Evolutionary conservation across 148 eudicot genomes (phyloP).

Genomic region (Pharnaceum exiguum): DNA sequence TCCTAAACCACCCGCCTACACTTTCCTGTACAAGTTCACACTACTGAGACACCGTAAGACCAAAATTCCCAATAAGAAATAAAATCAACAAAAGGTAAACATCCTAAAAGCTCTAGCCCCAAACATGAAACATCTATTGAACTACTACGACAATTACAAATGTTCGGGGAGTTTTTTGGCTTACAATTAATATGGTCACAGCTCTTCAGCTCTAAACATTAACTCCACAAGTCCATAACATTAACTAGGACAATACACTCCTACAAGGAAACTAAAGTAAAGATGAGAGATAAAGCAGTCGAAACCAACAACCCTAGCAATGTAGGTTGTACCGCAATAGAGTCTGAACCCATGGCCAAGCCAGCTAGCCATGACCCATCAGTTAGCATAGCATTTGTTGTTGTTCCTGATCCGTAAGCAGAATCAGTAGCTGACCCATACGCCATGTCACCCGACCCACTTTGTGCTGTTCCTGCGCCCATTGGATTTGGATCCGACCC

Average conservation of each 20-base stretch:
- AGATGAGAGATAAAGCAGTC: conserved; percentile 11
- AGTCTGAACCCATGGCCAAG: conserved; percentile 80
- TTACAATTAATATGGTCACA: too few species aligned
- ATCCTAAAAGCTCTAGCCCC: conserved; percentile 7
- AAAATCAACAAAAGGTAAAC: neutral
- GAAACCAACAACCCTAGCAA: neutral
- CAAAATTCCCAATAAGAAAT: neutral
- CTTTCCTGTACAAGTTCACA: conserved; percentile 24
- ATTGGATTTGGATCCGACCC: conserved; percentile 18
- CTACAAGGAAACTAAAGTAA: conserved; percentile 25
- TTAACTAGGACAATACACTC: neutral
- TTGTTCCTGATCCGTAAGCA: conserved; percentile 27
- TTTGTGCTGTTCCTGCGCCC: conserved; percentile 16
- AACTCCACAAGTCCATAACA: conserved; percentile 3
- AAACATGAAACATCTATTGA: neutral
- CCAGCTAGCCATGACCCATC: conserved; percentile 90
- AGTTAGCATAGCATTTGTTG: conserved; percentile 39
- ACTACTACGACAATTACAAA: too few species aligned
- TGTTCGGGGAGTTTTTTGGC: too few species aligned
- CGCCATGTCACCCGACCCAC: conserved; percentile 35
- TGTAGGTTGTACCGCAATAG: conserved; percentile 27
- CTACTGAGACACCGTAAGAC: neutral
- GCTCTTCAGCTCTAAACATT: neutral
- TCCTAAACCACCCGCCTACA: conserved; percentile 11
- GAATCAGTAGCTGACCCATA: conserved; percentile 23